phyloP scores from a whole-genome alignment of 352 stramenopile genomes.

The Elongisporangium prolatum region DNA sequence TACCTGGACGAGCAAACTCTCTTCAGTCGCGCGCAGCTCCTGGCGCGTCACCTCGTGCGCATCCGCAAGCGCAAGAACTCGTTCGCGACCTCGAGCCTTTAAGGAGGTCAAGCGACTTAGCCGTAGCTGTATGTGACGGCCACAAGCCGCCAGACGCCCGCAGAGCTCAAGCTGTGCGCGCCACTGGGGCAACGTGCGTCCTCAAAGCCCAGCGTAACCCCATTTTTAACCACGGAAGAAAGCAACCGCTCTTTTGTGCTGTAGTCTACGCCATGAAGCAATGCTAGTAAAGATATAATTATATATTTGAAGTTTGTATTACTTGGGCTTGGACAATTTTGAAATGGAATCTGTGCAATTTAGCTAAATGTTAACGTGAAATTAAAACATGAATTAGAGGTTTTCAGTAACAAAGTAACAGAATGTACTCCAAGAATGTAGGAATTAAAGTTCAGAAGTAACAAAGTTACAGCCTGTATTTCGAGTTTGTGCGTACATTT shows the following conservation, averaged over 20 bases:
- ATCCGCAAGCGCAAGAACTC: conserved; percentile 59
- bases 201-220: neutral
- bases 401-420: neutral
- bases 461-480: no score
- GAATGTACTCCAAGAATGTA: neutral
- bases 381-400: neutral
- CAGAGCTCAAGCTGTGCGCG: neutral
- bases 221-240: neutral
- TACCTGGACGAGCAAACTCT: conserved; percentile 55
- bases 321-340: neutral
- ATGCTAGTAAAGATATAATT: neutral
- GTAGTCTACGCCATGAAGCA: neutral
- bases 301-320: neutral
- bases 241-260: neutral
- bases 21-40: conserved; percentile 38
- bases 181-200: no score
- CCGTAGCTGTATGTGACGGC: neutral
- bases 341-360: no score
- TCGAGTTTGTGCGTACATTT: no score
- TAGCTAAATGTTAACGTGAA: no score
- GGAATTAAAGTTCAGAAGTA: no score
- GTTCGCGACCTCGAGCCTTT: conserved; percentile 13
- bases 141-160: neutral
- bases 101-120: neutral
- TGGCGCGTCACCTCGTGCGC: conserved; percentile 51